Evolutionary conservation across 1,284 basidiomycete species (phyloP), one percentile per base, ranked within the genome.

Genomic region (Cystobasidium sp.): DNA sequence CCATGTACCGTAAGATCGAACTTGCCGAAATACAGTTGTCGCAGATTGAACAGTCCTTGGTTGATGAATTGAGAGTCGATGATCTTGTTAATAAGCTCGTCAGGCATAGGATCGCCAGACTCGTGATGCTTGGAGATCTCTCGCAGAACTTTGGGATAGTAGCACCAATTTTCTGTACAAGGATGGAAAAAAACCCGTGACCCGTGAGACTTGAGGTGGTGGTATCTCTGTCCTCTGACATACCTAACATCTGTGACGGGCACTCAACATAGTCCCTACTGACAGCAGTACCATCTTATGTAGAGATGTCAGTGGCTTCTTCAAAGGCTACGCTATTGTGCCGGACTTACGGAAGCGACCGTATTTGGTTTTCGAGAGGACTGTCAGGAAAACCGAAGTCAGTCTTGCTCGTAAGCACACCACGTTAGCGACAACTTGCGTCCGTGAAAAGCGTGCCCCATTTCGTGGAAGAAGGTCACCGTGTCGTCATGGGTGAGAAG

Each of bases 371-470:
- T 84, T 85, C 79, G 89, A 90, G 67, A 92, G 83, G 63, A 94
- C 64, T 66, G 51, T 16, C 51, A n/a, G 14, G 39, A 22, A 18
- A 22, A 41, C 9, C 41, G 31, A 49, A 47, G 31, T 20, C 7
- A 24, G n/a, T 24, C 6, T 31, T 3, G 7, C 12, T 51, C 6
- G 9, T 22, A 37, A 52, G 8, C 5, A 53, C 14, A 18, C 20
- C 2, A 24, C 37, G 1, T 16, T 3, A 51, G 24, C 14, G 12
- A 49, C 12, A 7, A 66, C 64, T 66, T 22, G 53, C 64, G 82
- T 0, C 89, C 90, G 80, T 94, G 92, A 86, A 93, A 93, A 14
- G 91, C 91, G 78, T 94, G 92, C 0, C 92, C 92, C 88, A 92
- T 90, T 68, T 83, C 82, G 73, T 83, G 83, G 77, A 82, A 80